Percentiles rank a stretch among this genome's conserved stretches.
phyloP scores from a whole-genome alignment of 2,329 filamentous ascomycete genomes.

The Exophiala calicioides region DNA sequence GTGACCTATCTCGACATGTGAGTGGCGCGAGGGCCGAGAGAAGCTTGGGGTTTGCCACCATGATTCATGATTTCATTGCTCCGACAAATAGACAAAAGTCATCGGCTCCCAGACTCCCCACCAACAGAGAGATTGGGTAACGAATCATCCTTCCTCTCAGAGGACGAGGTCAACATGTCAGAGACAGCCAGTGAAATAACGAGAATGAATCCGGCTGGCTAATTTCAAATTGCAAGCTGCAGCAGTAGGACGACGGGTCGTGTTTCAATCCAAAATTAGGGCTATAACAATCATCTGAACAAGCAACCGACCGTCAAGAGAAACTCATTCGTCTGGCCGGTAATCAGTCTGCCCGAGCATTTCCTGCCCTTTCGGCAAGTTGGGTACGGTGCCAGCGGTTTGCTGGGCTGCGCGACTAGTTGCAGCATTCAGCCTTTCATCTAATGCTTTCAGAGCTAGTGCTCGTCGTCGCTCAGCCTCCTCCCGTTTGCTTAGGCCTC shows the following conservation, averaged over 20 bases:
- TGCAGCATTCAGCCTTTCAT: conserved; percentile 87
- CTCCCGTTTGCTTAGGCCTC: conserved; percentile 70
- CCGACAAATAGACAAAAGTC: not conserved
- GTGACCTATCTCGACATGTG: too few relatives aligned
- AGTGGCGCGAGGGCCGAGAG: too few relatives aligned
- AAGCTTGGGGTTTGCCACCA: too few relatives aligned
- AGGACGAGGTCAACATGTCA: too few relatives aligned
- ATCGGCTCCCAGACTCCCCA: too few relatives aligned
- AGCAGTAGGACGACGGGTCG: too few relatives aligned
- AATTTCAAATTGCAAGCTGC: not conserved
- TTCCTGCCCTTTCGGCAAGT: conserved; percentile 31
- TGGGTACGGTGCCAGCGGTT: conserved; percentile 33
- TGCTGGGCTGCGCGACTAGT: conserved; percentile 54
- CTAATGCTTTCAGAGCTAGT: conserved; percentile 84
- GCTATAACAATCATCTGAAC: conserved; percentile 1
- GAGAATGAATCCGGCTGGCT: too few relatives aligned
- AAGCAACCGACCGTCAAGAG: not conserved
- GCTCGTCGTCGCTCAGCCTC: conserved; percentile 90
- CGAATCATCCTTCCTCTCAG: too few relatives aligned
- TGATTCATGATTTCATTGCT: too few relatives aligned
- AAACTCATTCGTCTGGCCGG: conserved; percentile 42
- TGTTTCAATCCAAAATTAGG: conserved; percentile 5
- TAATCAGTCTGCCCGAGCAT: conserved; percentile 43
- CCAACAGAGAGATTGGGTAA: too few relatives aligned
- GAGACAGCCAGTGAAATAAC: too few relatives aligned